phyloP scores from a whole-genome alignment of 2,329 filamentous ascomycete species.

The Sporothrix pallida region DNA sequence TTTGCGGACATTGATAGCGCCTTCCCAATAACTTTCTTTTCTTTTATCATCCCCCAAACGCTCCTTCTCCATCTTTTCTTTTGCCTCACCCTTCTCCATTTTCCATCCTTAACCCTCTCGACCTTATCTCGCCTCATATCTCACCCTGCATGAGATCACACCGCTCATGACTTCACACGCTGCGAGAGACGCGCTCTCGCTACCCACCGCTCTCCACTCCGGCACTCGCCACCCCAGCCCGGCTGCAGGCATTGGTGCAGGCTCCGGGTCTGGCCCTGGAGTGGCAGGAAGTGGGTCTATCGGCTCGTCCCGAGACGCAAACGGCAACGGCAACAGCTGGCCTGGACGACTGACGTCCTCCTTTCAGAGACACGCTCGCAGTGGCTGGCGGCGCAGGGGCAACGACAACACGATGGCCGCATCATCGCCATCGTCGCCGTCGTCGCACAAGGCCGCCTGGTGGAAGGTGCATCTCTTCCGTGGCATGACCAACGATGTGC shows the following conservation, averaged over 20 bases:
- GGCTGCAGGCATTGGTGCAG: conserved; percentile 14
- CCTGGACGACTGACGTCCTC: conserved; percentile 17
- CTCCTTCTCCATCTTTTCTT: background rate
- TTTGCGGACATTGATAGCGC: background rate
- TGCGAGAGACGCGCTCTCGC: conserved; percentile 30
- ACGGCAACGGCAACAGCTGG: conserved; percentile 22
- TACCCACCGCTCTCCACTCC: conserved; percentile 30
- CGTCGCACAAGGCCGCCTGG: conserved; percentile 54
- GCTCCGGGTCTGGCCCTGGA: conserved; percentile 8
- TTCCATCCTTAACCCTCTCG: background rate
- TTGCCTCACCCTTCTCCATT: background rate
- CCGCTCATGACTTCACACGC: conserved; percentile 2
- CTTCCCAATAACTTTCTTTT: background rate
- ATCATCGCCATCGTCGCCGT: background rate
- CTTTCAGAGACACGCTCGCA: conserved; percentile 22
- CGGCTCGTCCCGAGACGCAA: conserved; percentile 16
- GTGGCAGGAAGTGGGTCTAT: background rate
- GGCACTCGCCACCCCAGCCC: conserved; percentile 1
- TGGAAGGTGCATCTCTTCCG: conserved; percentile 77
- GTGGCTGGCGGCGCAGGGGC: background rate
- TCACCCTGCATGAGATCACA: background rate
- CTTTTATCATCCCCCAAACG: background rate
- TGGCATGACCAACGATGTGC: conserved; percentile 80
- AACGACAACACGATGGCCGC: conserved; percentile 9
- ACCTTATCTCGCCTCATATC: background rate